Evolutionary conservation across 306 rosid species (phyloP).

Genomic region (Cucurbita ficifolia): DNA sequence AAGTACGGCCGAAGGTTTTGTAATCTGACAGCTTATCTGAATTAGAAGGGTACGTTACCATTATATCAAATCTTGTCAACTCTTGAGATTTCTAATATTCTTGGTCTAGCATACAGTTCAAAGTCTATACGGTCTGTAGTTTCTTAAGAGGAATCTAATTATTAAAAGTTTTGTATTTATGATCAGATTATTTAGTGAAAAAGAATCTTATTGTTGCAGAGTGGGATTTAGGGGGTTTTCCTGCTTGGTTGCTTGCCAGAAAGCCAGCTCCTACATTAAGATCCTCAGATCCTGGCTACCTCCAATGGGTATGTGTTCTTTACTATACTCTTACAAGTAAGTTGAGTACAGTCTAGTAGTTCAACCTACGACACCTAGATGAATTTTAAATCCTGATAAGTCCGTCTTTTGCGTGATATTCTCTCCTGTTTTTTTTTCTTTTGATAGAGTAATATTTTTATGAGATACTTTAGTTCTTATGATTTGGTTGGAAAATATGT

Average conservation of each 20-base stretch:
- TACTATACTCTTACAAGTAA: neutral
- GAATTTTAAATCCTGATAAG: neutral
- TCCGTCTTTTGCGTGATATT: neutral
- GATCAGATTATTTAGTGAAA: neutral
- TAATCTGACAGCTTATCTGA: neutral
- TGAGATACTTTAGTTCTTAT: neutral
- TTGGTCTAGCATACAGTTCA: neutral
- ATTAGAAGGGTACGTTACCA: neutral
- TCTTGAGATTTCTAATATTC: neutral
- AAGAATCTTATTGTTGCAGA: slow-evolving; percentile 38
- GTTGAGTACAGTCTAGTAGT: neutral
- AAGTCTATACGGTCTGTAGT: neutral
- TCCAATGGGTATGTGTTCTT: slow-evolving; percentile 43
- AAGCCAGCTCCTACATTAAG: slow-evolving; percentile 54
- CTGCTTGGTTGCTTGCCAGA: slow-evolving; percentile 65
- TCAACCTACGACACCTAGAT: neutral
- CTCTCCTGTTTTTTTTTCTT: neutral
- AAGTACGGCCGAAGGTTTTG: neutral
- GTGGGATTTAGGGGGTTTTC: slow-evolving; percentile 97
- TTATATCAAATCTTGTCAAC: neutral
- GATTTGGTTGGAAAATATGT: neutral
- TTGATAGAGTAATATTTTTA: neutral
- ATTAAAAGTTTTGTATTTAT: neutral
- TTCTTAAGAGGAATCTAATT: neutral
- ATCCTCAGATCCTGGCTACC: slow-evolving; percentile 68